A percentile compares a stretch with the other conserved stretches of the same genome.
These are phyloP conservation scores for Fusarium sp. DNA, from an alignment of 2,329 filamentous ascomycete species.

Conservation along the genomic window DNA sequence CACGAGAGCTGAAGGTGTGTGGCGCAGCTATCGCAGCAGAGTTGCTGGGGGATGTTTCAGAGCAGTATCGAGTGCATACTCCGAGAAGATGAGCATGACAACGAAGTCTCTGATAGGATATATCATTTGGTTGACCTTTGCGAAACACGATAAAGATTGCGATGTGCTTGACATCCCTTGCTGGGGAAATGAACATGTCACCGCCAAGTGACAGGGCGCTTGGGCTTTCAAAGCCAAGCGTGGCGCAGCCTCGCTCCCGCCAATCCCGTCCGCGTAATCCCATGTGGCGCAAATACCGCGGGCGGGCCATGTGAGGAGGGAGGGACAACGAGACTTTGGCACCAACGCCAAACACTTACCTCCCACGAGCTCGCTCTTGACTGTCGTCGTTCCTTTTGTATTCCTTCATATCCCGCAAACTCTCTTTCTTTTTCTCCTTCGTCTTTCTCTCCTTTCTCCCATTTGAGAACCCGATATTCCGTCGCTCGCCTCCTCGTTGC, in stretches of 20 bases:
- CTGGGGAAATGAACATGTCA: conserved; percentile 20
- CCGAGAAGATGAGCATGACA: background rate
- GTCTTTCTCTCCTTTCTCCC: conserved; percentile 3
- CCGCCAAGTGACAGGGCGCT: conserved; percentile 32
- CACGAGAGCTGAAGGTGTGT: conserved; percentile 21
- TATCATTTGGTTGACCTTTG: background rate
- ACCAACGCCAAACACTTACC: conserved; percentile 27
- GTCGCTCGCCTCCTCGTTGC: conserved; percentile 2
- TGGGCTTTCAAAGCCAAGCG: conserved; percentile 43
- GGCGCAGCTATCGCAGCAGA: conserved; percentile 33
- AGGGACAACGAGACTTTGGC: conserved; percentile 39
- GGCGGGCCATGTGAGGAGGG: conserved; percentile 40
- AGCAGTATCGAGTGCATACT: background rate
- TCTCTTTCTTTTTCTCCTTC: conserved; percentile 10
- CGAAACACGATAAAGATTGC: background rate
- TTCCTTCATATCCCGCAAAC: conserved; percentile 20
- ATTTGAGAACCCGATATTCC: conserved; percentile 10
- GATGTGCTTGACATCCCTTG: conserved; percentile 10
- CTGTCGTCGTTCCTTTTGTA: conserved; percentile 25
- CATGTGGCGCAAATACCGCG: conserved; percentile 36
- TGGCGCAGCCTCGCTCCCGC: conserved; percentile 48
- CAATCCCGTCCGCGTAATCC: conserved; percentile 45
- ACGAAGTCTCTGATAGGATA: background rate
- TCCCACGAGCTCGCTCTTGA: conserved; percentile 29
- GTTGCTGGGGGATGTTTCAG: conserved; percentile 8